Conservation (phyloP, 208 protist species). For the Eutreptiella sp. region DNA sequence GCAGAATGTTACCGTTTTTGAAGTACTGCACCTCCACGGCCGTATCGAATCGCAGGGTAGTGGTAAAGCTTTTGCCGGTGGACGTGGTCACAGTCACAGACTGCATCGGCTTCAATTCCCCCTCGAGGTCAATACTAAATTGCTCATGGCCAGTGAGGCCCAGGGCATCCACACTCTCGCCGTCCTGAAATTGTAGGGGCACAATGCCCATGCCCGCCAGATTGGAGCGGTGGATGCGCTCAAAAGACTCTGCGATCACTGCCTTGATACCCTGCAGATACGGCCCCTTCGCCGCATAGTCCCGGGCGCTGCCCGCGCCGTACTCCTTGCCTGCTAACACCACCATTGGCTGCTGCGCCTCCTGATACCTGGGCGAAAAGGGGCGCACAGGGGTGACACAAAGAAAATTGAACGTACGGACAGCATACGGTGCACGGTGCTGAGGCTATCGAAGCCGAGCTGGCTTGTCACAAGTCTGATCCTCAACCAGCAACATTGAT, state of each 20-base stretch:
- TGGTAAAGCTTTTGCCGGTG: constrained; percentile 35
- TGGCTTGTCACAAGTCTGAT: no score
- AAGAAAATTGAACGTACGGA: no score
- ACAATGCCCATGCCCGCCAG: constrained; percentile 56
- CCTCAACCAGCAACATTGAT: no score
- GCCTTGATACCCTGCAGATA: constrained; percentile 52
- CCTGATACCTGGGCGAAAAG: constrained; percentile 39
- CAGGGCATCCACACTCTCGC: constrained; percentile 41
- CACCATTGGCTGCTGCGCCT: constrained; percentile 25
- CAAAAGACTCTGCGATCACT: constrained; percentile 32
- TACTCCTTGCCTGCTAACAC: constrained; percentile 54
- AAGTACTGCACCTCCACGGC: constrained; percentile 47
- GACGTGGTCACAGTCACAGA: constrained; percentile 38
- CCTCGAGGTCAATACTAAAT: constrained; percentile 38
- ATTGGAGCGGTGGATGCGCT: constrained; percentile 50
- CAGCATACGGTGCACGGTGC: no score
- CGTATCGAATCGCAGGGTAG: constrained; percentile 48
- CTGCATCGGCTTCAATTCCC: constrained; percentile 30
- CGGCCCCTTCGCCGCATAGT: constrained; percentile 60
- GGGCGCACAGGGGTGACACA: no score
- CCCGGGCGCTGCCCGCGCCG: constrained; percentile 45
- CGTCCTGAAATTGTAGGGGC: constrained; percentile 49
- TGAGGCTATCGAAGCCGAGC: no score
- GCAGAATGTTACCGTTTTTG: constrained; percentile 43
- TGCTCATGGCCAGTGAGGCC: constrained; percentile 41